Conservation (phyloP, 176 grass and related monocot genomes). For the Cymbopogon citratus region DNA sequence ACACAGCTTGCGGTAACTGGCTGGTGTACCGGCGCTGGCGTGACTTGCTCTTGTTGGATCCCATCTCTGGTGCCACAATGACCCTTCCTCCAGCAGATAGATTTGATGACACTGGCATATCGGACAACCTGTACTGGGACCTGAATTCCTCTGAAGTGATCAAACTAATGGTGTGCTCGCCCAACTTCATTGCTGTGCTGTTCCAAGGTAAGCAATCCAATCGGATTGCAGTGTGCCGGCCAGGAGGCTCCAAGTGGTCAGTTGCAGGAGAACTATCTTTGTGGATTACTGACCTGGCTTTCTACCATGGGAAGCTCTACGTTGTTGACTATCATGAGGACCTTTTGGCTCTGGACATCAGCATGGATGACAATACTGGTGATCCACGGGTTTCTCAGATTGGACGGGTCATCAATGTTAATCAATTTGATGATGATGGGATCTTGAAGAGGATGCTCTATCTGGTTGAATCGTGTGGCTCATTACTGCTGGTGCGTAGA, state of each 20-base stretch:
- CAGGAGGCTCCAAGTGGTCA: neutral
- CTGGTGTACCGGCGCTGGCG: too few relatives aligned
- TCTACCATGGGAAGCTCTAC: neutral
- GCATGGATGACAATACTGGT: neutral
- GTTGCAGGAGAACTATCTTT: neutral
- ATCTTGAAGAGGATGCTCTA: neutral
- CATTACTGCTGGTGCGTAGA: neutral
- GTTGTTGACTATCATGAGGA: neutral
- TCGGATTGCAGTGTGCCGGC: neutral
- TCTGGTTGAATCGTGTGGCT: neutral
- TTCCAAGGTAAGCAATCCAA: neutral
- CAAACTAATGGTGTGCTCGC: neutral
- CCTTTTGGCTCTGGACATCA: neutral
- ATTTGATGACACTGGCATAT: too few relatives aligned
- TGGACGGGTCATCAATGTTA: neutral
- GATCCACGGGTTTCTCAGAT: neutral
- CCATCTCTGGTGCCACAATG: too few relatives aligned
- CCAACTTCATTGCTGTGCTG: neutral
- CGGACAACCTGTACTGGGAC: too few relatives aligned
- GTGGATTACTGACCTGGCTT: neutral
- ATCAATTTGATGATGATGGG: neutral
- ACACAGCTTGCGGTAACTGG: too few relatives aligned
- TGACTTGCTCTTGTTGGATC: too few relatives aligned
- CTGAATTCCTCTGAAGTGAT: neutral
- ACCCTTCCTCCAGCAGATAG: too few relatives aligned